phyloP scores from a whole-genome alignment of 2,329 filamentous ascomycete species.

The Diaporthe ampelina region DNA sequence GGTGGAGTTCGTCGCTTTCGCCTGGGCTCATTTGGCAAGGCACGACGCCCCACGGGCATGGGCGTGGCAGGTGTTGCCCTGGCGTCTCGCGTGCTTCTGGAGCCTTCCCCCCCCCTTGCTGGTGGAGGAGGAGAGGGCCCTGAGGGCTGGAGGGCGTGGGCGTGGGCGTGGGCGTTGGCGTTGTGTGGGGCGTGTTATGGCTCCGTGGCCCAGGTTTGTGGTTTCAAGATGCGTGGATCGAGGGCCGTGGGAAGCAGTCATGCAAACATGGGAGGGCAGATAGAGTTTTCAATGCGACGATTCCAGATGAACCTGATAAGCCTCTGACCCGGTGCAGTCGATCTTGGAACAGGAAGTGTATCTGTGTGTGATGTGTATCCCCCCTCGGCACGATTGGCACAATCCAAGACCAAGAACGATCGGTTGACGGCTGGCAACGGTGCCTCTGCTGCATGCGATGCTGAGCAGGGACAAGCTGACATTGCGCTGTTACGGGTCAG shows the following conservation, averaged over 20 bases:
- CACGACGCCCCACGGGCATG: slow-evolving; percentile 21
- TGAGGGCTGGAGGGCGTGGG: background rate
- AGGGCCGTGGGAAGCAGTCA: background rate
- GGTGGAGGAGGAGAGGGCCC: slow-evolving; percentile 3
- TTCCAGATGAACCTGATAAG: slow-evolving; percentile 24
- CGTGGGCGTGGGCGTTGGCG: too few relatives aligned
- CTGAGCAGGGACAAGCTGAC: slow-evolving; percentile 1
- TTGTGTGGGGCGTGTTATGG: background rate
- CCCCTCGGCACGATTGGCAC: background rate
- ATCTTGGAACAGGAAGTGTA: slow-evolving; percentile 12
- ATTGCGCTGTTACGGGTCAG: slow-evolving; percentile 9
- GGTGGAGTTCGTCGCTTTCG: background rate
- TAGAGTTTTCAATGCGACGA: slow-evolving; percentile 31
- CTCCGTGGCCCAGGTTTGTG: slow-evolving; percentile 2
- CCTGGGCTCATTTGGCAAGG: slow-evolving; percentile 21
- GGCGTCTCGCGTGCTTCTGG: slow-evolving; percentile 32
- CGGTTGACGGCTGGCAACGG: background rate
- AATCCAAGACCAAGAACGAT: background rate
- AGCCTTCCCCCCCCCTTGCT: background rate
- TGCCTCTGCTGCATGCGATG: slow-evolving; percentile 8
- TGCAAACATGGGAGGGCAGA: slow-evolving; percentile 11
- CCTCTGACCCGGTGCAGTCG: slow-evolving; percentile 14
- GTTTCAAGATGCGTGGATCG: slow-evolving; percentile 33
- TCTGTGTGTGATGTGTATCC: background rate
- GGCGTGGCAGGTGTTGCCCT: slow-evolving; percentile 1